Evolutionary conservation across 2,329 filamentous ascomycete genomes (phyloP).

Genomic region (Lasiodiplodia citricola): DNA sequence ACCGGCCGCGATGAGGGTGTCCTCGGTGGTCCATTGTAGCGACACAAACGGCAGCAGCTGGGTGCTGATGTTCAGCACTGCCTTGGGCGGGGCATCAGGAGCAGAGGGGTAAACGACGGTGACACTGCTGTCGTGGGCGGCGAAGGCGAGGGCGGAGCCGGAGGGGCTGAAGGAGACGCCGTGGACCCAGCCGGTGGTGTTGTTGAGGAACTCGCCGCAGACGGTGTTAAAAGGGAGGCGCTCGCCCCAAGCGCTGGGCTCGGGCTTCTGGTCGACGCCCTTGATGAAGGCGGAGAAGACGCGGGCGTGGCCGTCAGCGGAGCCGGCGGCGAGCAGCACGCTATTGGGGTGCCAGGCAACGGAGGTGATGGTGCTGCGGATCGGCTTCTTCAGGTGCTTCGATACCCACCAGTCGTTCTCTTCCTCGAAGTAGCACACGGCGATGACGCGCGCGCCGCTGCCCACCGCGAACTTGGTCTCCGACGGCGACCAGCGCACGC

Average conservation of each 20-base stretch:
- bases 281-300: conserved; percentile 98
- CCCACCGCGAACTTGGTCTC: conserved; percentile 98
- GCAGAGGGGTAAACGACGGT: conserved; percentile 94
- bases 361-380: conserved; percentile 94
- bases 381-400: conserved; percentile 99
- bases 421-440: conserved; percentile 97
- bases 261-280: conserved; percentile 83
- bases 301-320: conserved; percentile 94
- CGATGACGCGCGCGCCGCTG: conserved; percentile 92
- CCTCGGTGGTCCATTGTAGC: conserved; percentile 88
- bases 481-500: conserved; percentile 94
- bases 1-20: conserved; percentile 92
- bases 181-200: conserved; percentile 96
- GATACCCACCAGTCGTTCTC: conserved; percentile 99
- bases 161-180: conserved; percentile 90
- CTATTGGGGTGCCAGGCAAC: conserved; percentile 98
- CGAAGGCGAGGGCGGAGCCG: conserved; percentile 91
- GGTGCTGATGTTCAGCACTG: conserved; percentile 88
- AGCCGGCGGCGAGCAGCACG: conserved; percentile 90
- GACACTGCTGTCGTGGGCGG: conserved; percentile 93
- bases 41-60: conserved; percentile 92
- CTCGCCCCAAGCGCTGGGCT: conserved; percentile 91
- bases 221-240: conserved; percentile 97
- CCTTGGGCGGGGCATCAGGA: conserved; percentile 86
- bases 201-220: conserved; percentile 94